These are phyloP conservation scores for Pythium graminicola DNA, from an alignment of 352 stramenopile genomes.

Conservation along the genomic window DNA sequence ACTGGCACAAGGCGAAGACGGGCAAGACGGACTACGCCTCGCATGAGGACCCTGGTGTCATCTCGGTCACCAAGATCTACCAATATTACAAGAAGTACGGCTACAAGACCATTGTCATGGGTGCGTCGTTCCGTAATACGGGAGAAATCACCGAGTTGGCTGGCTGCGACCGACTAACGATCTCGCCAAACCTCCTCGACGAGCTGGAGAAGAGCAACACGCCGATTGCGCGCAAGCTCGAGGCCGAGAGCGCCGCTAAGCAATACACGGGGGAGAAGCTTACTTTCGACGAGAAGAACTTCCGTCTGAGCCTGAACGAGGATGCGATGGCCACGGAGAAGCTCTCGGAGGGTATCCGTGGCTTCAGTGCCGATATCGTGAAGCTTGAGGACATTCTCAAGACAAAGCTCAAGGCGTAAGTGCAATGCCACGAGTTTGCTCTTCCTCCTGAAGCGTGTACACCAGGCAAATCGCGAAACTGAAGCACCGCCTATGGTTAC, in stretches of 20 bases:
- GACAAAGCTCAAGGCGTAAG: constrained; percentile 87
- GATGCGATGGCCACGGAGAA: constrained; percentile 97
- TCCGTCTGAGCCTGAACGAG: constrained; percentile 98
- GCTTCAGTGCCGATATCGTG: constrained; percentile 95
- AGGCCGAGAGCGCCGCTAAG: constrained; percentile 56
- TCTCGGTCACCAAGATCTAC: constrained; percentile 96
- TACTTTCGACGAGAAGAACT: constrained; percentile 91
- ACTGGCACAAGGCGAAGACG: constrained; percentile 96
- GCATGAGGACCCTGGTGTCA: constrained; percentile 95
- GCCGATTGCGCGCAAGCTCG: constrained; percentile 79
- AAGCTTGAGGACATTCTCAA: constrained; percentile 98
- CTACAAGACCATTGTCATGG: constrained; percentile 95
- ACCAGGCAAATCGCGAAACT: neutral
- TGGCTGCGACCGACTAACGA: constrained; percentile 97
- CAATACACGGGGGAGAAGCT: constrained; percentile 74
- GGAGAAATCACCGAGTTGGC: constrained; percentile 97
- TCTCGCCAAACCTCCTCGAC: constrained; percentile 93
- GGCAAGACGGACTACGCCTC: constrained; percentile 89
- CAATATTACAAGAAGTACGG: constrained; percentile 98
- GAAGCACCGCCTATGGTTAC: too few species aligned
- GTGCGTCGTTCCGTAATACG: constrained; percentile 92
- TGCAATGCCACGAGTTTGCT: neutral
- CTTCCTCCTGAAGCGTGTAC: neutral
- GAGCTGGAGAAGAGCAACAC: constrained; percentile 77
- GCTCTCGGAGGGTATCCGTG: constrained; percentile 95